A percentile compares a stretch with the other conserved stretches of the same genome.
Evolutionary conservation across 805 yeast genomes (phyloP).

Genomic region (Naumovozyma castellii): DNA sequence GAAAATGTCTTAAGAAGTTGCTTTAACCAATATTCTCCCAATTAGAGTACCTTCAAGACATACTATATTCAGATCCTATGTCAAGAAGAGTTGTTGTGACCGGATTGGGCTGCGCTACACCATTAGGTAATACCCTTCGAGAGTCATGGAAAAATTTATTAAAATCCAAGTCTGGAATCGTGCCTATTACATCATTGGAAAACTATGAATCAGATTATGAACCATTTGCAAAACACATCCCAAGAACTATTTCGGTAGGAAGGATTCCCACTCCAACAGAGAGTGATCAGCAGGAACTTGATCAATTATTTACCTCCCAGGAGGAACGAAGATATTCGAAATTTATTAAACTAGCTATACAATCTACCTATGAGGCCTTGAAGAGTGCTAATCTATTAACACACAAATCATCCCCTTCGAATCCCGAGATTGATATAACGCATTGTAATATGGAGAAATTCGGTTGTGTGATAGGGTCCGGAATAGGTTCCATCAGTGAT

Average conservation of each 20-base stretch:
- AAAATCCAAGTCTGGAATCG: slow-evolving; percentile 46
- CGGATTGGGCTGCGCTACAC: slow-evolving; percentile 80
- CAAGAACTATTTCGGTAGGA: slow-evolving; percentile 57
- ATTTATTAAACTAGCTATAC: slow-evolving; percentile 70
- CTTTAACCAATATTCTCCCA: too few species aligned
- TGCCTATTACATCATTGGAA: slow-evolving; percentile 38
- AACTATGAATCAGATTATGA: slow-evolving; percentile 31
- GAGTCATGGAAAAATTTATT: slow-evolving; percentile 47
- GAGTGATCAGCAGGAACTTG: slow-evolving; percentile 32
- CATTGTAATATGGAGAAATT: slow-evolving; percentile 10
- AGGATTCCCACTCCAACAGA: slow-evolving; percentile 40
- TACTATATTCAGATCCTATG: too few species aligned
- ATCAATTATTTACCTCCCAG: slow-evolving; percentile 33
- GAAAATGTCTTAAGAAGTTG: too few species aligned
- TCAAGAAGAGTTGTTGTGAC: slow-evolving; percentile 74
- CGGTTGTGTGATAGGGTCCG: slow-evolving; percentile 88
- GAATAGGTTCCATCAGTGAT: slow-evolving; percentile 77
- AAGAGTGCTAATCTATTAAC: slow-evolving; percentile 52
- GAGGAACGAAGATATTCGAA: slow-evolving; percentile 49
- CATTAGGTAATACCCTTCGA: slow-evolving; percentile 64
- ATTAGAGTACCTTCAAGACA: too few species aligned
- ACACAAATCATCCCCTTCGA: slow-evolving; percentile 16
- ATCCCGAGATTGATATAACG: slow-evolving; percentile 28
- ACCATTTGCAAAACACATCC: slow-evolving; percentile 45
- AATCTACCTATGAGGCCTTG: slow-evolving; percentile 71